Conservation (phyloP, 495 filamentous ascomycete genomes). For the Penicillium salamii region DNA sequence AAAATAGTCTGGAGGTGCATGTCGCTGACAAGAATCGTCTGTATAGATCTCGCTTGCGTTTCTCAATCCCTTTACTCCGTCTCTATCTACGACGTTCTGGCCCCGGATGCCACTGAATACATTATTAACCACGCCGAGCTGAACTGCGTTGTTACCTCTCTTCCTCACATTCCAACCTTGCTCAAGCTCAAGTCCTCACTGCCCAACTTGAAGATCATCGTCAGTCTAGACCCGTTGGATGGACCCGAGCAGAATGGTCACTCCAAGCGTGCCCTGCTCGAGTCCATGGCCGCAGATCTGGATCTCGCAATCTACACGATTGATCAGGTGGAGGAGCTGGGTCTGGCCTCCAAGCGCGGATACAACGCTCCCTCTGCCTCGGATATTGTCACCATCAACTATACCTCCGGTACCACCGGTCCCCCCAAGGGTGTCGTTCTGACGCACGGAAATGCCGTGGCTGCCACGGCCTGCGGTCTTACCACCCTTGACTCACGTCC, state of each 20-base stretch:
- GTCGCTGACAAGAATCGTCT: slow-evolving; percentile 2
- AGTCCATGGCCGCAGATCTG: slow-evolving; percentile 64
- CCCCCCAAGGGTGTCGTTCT: slow-evolving; percentile 90
- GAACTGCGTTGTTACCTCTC: slow-evolving; percentile 69
- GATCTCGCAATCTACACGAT: slow-evolving; percentile 78
- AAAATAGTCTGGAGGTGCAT: neutral
- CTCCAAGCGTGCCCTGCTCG: slow-evolving; percentile 76
- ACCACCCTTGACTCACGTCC: slow-evolving; percentile 44
- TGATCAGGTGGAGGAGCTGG: slow-evolving; percentile 72
- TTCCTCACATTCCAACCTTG: slow-evolving; percentile 82
- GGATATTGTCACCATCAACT: slow-evolving; percentile 92
- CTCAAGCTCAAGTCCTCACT: slow-evolving; percentile 77
- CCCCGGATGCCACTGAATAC: slow-evolving; percentile 85
- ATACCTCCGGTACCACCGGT: slow-evolving; percentile 95
- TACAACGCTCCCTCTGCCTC: slow-evolving; percentile 65
- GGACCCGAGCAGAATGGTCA: slow-evolving; percentile 72
- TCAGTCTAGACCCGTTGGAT: slow-evolving; percentile 84
- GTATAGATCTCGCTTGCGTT: slow-evolving; percentile 80
- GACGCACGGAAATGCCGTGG: slow-evolving; percentile 77
- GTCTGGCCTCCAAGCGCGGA: slow-evolving; percentile 61
- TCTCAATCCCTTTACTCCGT: slow-evolving; percentile 88
- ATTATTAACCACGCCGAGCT: slow-evolving; percentile 89
- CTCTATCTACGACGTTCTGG: slow-evolving; percentile 95
- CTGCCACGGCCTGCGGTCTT: slow-evolving; percentile 61
- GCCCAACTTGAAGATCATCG: slow-evolving; percentile 82